Percentiles rank a stretch among this genome's conserved stretches.
Conservation (phyloP, 345 rosid genomes). For the Barbarea vulgaris region DNA sequence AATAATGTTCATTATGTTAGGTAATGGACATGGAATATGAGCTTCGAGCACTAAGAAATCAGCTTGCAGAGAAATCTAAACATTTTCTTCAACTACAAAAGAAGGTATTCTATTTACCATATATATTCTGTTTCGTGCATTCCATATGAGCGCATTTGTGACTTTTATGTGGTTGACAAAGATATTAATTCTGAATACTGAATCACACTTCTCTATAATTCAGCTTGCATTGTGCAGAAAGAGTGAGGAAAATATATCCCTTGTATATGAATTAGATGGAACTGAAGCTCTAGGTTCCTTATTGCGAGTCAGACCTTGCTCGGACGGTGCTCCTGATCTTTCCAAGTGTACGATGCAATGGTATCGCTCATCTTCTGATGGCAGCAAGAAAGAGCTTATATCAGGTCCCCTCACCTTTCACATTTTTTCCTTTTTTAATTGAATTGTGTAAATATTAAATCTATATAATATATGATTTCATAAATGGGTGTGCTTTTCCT, state of each 20-base stretch:
- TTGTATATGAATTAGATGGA: constrained; percentile 76
- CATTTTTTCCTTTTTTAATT: background rate
- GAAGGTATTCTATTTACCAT: constrained; percentile 49
- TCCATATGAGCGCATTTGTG: constrained; percentile 10
- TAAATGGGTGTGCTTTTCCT: background rate
- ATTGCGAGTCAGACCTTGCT: constrained; percentile 69
- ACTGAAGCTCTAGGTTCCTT: constrained; percentile 83
- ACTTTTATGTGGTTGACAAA: constrained; percentile 12
- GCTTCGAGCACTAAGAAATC: constrained; percentile 75
- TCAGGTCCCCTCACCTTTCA: constrained; percentile 58
- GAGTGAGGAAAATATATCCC: constrained; percentile 51
- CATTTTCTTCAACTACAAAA: constrained; percentile 72
- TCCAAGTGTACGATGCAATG: constrained; percentile 77
- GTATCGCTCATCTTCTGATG: constrained; percentile 77
- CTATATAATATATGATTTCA: background rate
- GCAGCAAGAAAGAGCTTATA: constrained; percentile 76
- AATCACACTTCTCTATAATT: constrained; percentile 24
- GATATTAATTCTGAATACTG: constrained; percentile 19
- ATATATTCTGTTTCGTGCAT: background rate
- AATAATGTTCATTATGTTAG: constrained; percentile 43
- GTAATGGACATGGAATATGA: constrained; percentile 97
- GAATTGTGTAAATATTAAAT: background rate
- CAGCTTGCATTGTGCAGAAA: constrained; percentile 75
- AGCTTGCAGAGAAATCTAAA: constrained; percentile 79
- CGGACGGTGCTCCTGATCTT: constrained; percentile 67